Conservation (phyloP, 1,139 yeast genomes). For the Yamadazyma sp. region DNA sequence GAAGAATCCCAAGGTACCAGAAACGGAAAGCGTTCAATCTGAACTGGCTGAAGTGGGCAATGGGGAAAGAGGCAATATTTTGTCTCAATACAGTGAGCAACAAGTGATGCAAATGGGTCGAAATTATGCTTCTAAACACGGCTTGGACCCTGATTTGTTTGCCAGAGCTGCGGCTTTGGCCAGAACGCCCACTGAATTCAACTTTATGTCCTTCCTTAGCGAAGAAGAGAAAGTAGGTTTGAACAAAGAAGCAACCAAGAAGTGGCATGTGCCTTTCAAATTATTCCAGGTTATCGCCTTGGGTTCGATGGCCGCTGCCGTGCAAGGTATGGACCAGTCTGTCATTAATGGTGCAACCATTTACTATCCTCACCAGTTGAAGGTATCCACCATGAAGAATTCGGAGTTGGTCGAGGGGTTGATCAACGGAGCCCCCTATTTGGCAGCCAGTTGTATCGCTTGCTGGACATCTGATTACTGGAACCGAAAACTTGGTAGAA, state of each 20-base stretch:
- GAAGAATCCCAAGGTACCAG: constrained; percentile 13
- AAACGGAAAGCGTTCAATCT: constrained; percentile 26
- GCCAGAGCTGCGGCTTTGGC: constrained; percentile 79
- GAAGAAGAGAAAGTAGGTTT: constrained; percentile 62
- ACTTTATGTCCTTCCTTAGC: constrained; percentile 54
- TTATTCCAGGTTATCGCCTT: constrained; percentile 66
- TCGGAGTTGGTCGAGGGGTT: constrained; percentile 74
- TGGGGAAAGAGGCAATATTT: constrained; percentile 50
- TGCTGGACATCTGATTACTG: constrained; percentile 75
- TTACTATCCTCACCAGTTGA: constrained; percentile 61
- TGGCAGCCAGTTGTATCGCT: constrained; percentile 69
- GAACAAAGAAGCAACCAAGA: constrained; percentile 57
- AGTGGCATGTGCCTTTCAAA: constrained; percentile 64
- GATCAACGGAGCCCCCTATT: constrained; percentile 78
- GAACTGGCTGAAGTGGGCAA: constrained; percentile 20
- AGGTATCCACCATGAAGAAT: constrained; percentile 47
- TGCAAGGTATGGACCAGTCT: constrained; percentile 92
- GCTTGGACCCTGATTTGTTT: constrained; percentile 66
- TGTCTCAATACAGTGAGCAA: constrained; percentile 60
- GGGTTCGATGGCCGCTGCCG: constrained; percentile 87
- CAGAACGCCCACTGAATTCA: constrained; percentile 59
- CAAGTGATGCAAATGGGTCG: constrained; percentile 75
- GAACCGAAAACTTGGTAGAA: constrained; percentile 67
- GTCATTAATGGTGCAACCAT: constrained; percentile 84
- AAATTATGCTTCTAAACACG: constrained; percentile 61